A percentile compares a stretch with the other conserved stretches of the same genome.
Conservation (phyloP, 352 stramenopile genomes). For the Globisporangium recalcitrans region DNA sequence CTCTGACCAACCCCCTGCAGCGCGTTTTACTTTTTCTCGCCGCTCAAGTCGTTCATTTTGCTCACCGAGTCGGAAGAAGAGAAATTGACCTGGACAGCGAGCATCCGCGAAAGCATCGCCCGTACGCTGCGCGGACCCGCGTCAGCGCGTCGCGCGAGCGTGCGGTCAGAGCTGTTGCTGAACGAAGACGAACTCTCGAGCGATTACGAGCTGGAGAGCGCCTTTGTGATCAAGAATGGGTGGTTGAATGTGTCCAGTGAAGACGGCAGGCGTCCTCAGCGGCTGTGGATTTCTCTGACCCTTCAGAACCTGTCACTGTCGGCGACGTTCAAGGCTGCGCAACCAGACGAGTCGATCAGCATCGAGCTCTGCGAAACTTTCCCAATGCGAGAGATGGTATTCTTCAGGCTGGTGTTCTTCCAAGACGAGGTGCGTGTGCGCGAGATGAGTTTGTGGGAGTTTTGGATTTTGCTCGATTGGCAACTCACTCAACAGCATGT, state of each 20-base stretch:
- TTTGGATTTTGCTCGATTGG: conserved; percentile 9
- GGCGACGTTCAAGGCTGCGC: conserved; percentile 56
- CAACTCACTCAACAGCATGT: conserved; percentile 8
- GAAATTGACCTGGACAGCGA: conserved; percentile 53
- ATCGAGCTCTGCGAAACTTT: conserved; percentile 56
- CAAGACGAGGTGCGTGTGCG: conserved; percentile 19
- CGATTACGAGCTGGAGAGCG: conserved; percentile 59
- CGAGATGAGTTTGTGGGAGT: neutral
- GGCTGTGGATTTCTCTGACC: conserved; percentile 77
- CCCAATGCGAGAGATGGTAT: conserved; percentile 42
- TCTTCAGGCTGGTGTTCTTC: conserved; percentile 54
- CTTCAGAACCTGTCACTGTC: conserved; percentile 64
- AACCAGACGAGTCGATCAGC: conserved; percentile 60
- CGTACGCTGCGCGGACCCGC: conserved; percentile 47
- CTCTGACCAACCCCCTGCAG: conserved; percentile 18
- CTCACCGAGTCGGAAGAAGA: conserved; percentile 60
- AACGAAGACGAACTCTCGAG: conserved; percentile 62
- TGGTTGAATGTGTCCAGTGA: conserved; percentile 70
- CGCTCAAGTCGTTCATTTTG: conserved; percentile 84
- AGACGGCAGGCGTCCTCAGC: conserved; percentile 30
- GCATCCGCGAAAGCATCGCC: conserved; percentile 62
- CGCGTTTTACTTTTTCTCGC: conserved; percentile 83
- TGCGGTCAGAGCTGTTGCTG: conserved; percentile 52
- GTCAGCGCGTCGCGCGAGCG: conserved; percentile 40
- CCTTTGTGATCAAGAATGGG: conserved; percentile 82